These are phyloP conservation scores for Hanseniaspora thailandica DNA, from an alignment of 805 yeast genomes.

Conservation along the genomic window DNA sequence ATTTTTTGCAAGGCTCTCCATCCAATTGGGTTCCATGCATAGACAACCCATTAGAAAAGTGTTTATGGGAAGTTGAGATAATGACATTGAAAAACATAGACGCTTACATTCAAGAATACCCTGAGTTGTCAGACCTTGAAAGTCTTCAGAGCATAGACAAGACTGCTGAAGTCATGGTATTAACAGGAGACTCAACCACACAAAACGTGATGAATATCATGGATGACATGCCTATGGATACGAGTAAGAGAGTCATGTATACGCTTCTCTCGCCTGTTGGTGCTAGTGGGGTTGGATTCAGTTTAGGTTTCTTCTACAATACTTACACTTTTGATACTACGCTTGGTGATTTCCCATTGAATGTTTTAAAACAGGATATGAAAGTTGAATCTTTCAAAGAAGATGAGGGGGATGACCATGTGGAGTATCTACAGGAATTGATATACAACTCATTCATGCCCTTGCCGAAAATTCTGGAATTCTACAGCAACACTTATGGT, in stretches of 20 bases:
- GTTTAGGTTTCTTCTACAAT: conserved; percentile 70
- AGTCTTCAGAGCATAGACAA: conserved; percentile 29
- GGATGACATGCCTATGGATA: conserved; percentile 22
- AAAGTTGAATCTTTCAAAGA: no score
- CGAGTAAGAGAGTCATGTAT: conserved; percentile 41
- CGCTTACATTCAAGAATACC: conserved; percentile 21
- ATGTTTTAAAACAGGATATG: conserved; percentile 8
- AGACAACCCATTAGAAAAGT: conserved; percentile 75
- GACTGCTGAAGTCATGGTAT: neutral
- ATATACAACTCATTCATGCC: conserved; percentile 67
- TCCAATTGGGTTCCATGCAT: conserved; percentile 98
- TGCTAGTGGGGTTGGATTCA: conserved; percentile 92
- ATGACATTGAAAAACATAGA: conserved; percentile 61
- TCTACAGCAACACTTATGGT: conserved; percentile 76
- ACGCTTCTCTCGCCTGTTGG: conserved; percentile 72
- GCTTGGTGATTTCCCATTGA: conserved; percentile 31
- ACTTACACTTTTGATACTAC: conserved; percentile 32
- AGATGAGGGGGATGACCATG: neutral
- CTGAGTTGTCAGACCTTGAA: conserved; percentile 16
- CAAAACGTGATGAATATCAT: conserved; percentile 25
- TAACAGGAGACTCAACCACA: conserved; percentile 13
- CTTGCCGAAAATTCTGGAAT: conserved; percentile 68
- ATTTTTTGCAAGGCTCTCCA: conserved; percentile 66
- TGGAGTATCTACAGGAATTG: conserved; percentile 29
- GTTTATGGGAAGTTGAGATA: conserved; percentile 87